Evolutionary conservation across 192 early-diverging fungal genomes (phyloP).

Genomic region (Allomyces macrogynus): DNA sequence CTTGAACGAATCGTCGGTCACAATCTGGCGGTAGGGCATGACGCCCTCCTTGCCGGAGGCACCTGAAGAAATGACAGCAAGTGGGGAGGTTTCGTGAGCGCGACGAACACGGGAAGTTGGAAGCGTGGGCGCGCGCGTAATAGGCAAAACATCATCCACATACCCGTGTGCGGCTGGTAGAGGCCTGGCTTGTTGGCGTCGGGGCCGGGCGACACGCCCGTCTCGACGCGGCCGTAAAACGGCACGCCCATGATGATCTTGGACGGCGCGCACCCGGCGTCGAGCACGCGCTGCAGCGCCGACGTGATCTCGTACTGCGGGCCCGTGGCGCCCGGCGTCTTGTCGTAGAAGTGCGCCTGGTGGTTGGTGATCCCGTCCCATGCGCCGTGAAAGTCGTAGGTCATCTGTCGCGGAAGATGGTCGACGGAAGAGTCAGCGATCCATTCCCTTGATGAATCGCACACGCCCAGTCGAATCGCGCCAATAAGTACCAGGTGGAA

Average conservation of each 20-base stretch:
- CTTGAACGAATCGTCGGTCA: no score
- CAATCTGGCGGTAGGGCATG: no score
- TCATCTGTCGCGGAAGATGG: slow-evolving; percentile 3
- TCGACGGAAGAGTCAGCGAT: not conserved
- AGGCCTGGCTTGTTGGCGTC: not conserved
- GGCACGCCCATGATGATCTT: slow-evolving; percentile 12
- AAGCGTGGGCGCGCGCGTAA: no score
- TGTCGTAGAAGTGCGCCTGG: slow-evolving; percentile 13
- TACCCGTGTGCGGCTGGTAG: no score
- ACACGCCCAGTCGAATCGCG: not conserved
- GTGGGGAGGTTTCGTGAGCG: no score
- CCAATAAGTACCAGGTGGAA: slow-evolving; percentile 6
- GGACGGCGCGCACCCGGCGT: slow-evolving; percentile 8
- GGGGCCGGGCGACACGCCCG: not conserved
- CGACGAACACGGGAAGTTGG: no score
- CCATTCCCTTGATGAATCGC: not conserved
- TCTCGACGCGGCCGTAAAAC: slow-evolving; percentile 9
- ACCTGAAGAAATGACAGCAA: no score
- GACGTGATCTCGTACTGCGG: slow-evolving; percentile 1
- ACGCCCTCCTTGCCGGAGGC: no score
- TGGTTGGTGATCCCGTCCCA: slow-evolving; percentile 14
- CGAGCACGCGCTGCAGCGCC: slow-evolving; percentile 7
- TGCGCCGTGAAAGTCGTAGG: slow-evolving; percentile 14
- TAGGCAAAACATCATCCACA: no score
- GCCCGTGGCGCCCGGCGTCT: not conserved